Evolutionary conservation across 2,329 filamentous ascomycete genomes (phyloP).

Genomic region (Verticillium klebahnii): DNA sequence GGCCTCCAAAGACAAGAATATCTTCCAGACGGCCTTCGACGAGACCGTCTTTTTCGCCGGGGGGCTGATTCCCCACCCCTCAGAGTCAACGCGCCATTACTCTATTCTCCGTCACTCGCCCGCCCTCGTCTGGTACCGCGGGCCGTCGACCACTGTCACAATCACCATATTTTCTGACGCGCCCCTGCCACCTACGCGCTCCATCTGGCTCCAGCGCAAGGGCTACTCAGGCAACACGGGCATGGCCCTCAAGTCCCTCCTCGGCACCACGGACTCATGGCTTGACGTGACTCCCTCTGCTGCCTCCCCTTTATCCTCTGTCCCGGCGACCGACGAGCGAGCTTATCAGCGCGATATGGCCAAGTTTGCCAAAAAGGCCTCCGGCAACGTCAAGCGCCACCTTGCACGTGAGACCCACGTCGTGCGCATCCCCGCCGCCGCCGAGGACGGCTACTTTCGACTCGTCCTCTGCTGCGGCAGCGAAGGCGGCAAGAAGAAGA

Average conservation of each 20-base stretch:
- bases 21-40: conserved; percentile 45
- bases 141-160: conserved; percentile 57
- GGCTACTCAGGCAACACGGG: conserved; percentile 66
- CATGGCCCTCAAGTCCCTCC: conserved; percentile 59
- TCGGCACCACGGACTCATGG: conserved; percentile 57
- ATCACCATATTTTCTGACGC: conserved; percentile 60
- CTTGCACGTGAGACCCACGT: conserved; percentile 57
- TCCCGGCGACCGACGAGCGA: conserved; percentile 55
- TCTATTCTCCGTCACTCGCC: conserved; percentile 64
- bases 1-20: conserved; percentile 7
- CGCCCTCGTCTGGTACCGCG: conserved; percentile 61
- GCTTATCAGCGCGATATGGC: conserved; percentile 64
- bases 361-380: conserved; percentile 55
- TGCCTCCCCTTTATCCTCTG: conserved; percentile 38
- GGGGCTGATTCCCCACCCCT: conserved; percentile 58
- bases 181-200: conserved; percentile 51
- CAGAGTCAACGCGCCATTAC: conserved; percentile 61
- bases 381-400: conserved; percentile 41
- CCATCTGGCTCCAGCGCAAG: conserved; percentile 63
- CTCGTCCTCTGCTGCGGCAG: conserved; percentile 55
- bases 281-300: conserved; percentile 61
- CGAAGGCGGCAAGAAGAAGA: conserved; percentile 39
- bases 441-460: conserved; percentile 64
- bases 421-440: conserved; percentile 58
- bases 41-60: conserved; percentile 63